Conservation (phyloP, 2,329 filamentous ascomycete species). For the Alternaria novae-zelandiae region DNA sequence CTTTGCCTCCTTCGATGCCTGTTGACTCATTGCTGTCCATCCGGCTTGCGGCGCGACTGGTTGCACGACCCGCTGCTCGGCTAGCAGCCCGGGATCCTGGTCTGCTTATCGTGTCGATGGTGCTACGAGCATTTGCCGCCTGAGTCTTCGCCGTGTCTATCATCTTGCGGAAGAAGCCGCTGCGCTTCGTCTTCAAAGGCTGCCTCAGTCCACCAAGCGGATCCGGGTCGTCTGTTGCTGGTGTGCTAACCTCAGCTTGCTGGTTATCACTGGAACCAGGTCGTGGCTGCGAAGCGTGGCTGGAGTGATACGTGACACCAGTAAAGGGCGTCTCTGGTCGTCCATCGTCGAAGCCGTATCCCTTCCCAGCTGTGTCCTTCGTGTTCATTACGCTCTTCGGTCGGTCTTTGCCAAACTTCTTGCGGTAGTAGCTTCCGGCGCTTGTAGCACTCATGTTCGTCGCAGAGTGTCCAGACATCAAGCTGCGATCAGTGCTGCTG, state of each 20-base stretch:
- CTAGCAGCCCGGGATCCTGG: conserved; percentile 48
- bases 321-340: conserved; percentile 66
- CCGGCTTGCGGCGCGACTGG: conserved; percentile 38
- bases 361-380: conserved; percentile 48
- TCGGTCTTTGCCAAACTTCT: conserved; percentile 62
- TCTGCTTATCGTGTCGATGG: conserved; percentile 69
- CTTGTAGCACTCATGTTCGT: conserved; percentile 93
- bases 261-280: conserved; percentile 56
- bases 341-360: conserved; percentile 46
- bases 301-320: conserved; percentile 88
- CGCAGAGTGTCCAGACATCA: conserved; percentile 94
- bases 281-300: conserved; percentile 68
- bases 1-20: conserved; percentile 60
- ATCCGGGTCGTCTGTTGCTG: conserved; percentile 66
- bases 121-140: conserved; percentile 86
- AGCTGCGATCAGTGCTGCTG: conserved; percentile 77
- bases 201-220: conserved; percentile 77
- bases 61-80: conserved; percentile 50
- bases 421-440: conserved; percentile 87
- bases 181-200: conserved; percentile 75
- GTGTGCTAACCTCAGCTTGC: conserved; percentile 59
- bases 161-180: conserved; percentile 94
- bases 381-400: conserved; percentile 71
- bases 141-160: conserved; percentile 93
- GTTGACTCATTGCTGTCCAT: conserved; percentile 54